Base-by-base conservation (phyloP, 1,139 yeast genomes). In the Yamadazyma songkhlaensis region DNA sequence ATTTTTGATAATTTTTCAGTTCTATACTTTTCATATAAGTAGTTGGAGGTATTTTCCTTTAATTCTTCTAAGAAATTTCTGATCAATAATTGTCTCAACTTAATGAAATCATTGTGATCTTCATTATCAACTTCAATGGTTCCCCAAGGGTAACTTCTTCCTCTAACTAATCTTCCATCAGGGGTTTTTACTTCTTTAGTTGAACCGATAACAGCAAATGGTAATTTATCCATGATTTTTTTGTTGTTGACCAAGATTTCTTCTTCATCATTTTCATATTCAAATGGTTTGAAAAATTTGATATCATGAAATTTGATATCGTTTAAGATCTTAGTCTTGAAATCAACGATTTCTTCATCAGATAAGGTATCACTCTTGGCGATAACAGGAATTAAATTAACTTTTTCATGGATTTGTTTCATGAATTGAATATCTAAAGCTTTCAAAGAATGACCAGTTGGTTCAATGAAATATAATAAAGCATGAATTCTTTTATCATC, bases 121-220 rank as follows among this genome's bases (percentile, higher is more conserved):
- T 88, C 95, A 61, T 92, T 92, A 61, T 90, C 97, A 47, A 94
- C 95, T 64, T 92, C 97, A 56, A 92, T 85, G 17, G 85, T 74
- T 48, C 99, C 99, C 99, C 99, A 94, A 45, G 98, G 98, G 62
- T 94, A 94, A 49, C 77, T 69, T 67, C 99, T 86, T 48, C 97
- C 97, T 59, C 97, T 83, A 33, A 89, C 95, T 29, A 68, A 57
- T 58, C 84, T 75, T 35, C 97, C 97, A 53, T 84, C 89, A 24
- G 74, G 54, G 35, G 86, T 81, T 52, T 75, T 75, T 27, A 90
- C 88, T 48, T 79, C 82, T 44, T 73, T 71, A 23, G 92, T 86
- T 15, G 97, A 88, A 23, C 97, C 98, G 38, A 94, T 87, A 47
- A 92, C 84, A 13, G 98, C 98, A 67, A 89, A 92, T 31, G 99